Evolutionary conservation across 306 rosid genomes (phyloP).

Genomic region (Neltuma alba): DNA sequence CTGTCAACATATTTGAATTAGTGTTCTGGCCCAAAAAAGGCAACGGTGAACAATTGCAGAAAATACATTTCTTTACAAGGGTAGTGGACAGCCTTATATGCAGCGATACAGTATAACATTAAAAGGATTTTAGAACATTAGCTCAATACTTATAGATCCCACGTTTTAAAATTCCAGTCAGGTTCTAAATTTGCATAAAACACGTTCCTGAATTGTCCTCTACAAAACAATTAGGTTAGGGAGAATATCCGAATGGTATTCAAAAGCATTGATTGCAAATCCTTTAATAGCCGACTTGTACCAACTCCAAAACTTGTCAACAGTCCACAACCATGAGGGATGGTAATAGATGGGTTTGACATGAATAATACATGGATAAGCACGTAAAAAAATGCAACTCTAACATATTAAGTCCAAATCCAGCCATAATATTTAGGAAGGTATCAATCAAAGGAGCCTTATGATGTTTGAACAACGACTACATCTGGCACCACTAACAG

Average conservation of each 20-base stretch:
- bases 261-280: not conserved
- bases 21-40: conserved; percentile 31
- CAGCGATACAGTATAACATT: conserved; percentile 17
- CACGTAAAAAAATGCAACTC: not conserved
- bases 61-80: conserved; percentile 20
- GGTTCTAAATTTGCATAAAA: conserved; percentile 6
- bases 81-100: not conserved
- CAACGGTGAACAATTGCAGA: conserved; percentile 31
- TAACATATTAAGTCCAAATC: not conserved
- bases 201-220: not conserved
- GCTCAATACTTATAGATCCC: not conserved
- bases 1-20: conserved; percentile 66
- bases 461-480: not conserved
- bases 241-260: not conserved
- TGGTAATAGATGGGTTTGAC: not conserved
- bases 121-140: conserved; percentile 11
- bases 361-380: not conserved
- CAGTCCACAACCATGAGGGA: not conserved
- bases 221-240: not conserved
- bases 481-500: too few species aligned
- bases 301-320: not conserved
- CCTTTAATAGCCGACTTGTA: not conserved
- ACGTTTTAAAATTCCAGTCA: not conserved
- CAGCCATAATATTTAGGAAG: not conserved
- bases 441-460: not conserved